Conservation (phyloP, 2,329 filamentous ascomycete species). For the Fusarium sp. region DNA sequence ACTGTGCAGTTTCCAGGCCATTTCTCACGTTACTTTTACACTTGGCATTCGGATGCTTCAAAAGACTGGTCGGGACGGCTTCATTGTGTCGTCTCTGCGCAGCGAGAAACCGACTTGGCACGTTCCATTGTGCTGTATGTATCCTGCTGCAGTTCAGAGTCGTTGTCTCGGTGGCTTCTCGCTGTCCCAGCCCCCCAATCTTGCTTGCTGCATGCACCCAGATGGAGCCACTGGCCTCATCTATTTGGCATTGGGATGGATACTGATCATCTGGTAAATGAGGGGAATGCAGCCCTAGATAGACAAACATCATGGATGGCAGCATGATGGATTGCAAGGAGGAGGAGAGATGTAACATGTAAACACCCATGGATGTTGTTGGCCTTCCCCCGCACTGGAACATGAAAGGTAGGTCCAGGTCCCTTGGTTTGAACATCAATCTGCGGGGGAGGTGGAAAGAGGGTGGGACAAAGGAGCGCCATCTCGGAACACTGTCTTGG, state of each 20-base stretch:
- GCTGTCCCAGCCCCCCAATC: not conserved
- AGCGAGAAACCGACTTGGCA: not conserved
- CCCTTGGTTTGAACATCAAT: not conserved
- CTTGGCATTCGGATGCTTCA: not conserved
- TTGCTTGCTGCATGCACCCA: constrained; percentile 8
- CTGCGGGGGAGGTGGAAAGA: constrained; percentile 6
- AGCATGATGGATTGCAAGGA: constrained; percentile 9
- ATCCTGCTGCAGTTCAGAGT: not conserved
- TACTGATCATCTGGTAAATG: constrained; percentile 20
- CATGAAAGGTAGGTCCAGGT: not conserved
- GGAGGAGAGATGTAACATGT: constrained; percentile 38
- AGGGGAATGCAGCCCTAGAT: not conserved
- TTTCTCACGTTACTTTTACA: constrained; percentile 4
- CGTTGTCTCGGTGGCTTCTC: constrained; percentile 5
- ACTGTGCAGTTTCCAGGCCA: not conserved
- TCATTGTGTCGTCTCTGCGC: not conserved
- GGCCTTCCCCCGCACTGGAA: constrained; percentile 4
- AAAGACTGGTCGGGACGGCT: not conserved
- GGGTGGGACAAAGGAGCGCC: constrained; percentile 13
- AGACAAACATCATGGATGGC: not conserved
- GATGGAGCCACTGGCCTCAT: not conserved
- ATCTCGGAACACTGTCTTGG: not conserved
- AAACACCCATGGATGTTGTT: not conserved
- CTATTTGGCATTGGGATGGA: not conserved
- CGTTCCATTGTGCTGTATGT: constrained; percentile 2